Base-by-base conservation (phyloP, 345 rosid genomes). In the Eucalyptus regnans region DNA sequence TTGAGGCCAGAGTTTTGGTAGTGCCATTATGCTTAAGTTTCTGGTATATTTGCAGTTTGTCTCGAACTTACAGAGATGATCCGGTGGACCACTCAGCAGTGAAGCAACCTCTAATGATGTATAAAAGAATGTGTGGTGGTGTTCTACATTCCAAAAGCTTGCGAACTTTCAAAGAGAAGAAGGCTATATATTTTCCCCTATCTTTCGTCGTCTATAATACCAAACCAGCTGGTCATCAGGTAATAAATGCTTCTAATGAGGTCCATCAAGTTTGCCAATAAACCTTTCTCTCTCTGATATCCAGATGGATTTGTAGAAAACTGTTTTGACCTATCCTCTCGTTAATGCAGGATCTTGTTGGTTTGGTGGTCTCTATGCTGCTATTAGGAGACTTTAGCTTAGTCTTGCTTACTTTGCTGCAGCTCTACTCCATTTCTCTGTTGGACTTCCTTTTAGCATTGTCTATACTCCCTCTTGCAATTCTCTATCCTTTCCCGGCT, bases 141-240 rank as follows among this genome's bases (percentile, higher is more conserved):
- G 91, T 96, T 91, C 92, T 97, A 93, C 91, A 95, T 91, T 92
- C 95, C 13, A 96, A 93, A 89, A 96, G 93, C 92, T 91, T 97
- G 86, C 92, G 89, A n/a, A 91, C 92, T n/a, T 93, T 95, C 52
- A 96, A 95, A 92, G 91, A 92, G 88, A 93, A 93, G 91, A 93
- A 90, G 90, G 88, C 92, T 56, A 89, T 96, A 52, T 90, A 93
- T 88, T 94, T 90, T 86, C 97, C 96, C 87, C 87, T 94, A 58
- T 94, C 98, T 88, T 94, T 94, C 89, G 37, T 97, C 37, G 92
- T 96, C 87, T 92, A 90, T 88, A 96, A 95, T 92, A 92, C 97
- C 86, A 96, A 95, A 90, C 99, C 99, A 83, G 91, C 95, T 90
- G 97, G 99, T 86, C 99, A 96, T 93, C 99, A 96, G 98, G 98